Evolutionary conservation across 495 filamentous ascomycete genomes (phyloP).

Genomic region (Glarea lozoyensis): DNA sequence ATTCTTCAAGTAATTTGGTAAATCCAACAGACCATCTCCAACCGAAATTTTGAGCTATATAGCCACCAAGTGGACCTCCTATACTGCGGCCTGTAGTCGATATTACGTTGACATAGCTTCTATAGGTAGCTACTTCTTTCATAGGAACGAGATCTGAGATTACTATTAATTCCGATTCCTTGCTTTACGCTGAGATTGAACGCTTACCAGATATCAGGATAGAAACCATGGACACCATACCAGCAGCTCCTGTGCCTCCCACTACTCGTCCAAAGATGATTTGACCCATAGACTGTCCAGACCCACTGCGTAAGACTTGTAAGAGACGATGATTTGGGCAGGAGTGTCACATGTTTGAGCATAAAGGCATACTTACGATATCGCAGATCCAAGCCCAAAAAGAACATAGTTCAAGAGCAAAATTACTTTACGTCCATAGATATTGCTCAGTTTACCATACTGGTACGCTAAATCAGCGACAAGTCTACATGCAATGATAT

Average conservation of each 20-base stretch:
- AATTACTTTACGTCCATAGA: constrained; percentile 36
- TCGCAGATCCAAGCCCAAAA: constrained; percentile 22
- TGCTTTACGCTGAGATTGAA: too few relatives aligned
- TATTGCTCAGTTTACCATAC: constrained; percentile 37
- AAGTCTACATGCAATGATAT: not conserved
- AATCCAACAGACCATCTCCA: constrained; percentile 47
- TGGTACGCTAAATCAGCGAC: constrained; percentile 5
- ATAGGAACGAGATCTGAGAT: constrained; percentile 49
- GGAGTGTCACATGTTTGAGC: not conserved
- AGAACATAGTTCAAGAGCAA: constrained; percentile 34
- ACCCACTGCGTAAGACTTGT: constrained; percentile 32
- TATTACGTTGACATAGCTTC: constrained; percentile 55
- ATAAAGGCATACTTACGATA: not conserved
- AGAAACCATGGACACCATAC: constrained; percentile 47
- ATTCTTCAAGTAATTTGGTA: too few relatives aligned
- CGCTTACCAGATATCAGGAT: too few relatives aligned
- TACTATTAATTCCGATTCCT: constrained; percentile 41
- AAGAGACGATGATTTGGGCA: not conserved
- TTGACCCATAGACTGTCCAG: constrained; percentile 13
- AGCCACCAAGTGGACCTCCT: constrained; percentile 57
- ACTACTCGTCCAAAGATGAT: constrained; percentile 50
- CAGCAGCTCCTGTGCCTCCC: constrained; percentile 50
- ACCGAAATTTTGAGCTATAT: constrained; percentile 55
- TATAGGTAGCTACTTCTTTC: constrained; percentile 55
- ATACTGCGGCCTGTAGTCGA: constrained; percentile 53